Evolutionary conservation across 208 protist genomes (phyloP).

Genomic region (Acanthamoeba royreba): DNA sequence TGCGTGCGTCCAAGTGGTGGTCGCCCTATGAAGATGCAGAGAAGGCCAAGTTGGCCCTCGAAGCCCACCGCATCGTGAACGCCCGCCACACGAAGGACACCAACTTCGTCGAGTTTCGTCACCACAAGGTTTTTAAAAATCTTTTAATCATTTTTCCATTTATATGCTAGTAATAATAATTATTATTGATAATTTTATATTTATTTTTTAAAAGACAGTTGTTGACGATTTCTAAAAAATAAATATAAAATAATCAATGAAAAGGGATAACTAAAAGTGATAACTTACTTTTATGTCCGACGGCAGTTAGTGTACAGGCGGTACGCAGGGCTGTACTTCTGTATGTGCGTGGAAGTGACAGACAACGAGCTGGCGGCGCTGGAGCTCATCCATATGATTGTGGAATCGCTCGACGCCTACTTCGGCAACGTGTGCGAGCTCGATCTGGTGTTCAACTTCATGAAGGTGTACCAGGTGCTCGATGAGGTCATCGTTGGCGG

Average conservation of each 20-base stretch:
- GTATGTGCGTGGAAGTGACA: constrained; percentile 93
- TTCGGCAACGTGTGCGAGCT: constrained; percentile 99
- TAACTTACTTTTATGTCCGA: too few relatives aligned
- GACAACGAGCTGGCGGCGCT: constrained; percentile 98
- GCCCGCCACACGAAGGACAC: constrained; percentile 85
- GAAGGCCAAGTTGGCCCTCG: constrained; percentile 91
- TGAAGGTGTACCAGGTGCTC: constrained; percentile 91
- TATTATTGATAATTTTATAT: too few relatives aligned
- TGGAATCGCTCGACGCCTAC: constrained; percentile 97
- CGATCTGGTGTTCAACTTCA: constrained; percentile 99
- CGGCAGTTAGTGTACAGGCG: constrained; percentile 89
- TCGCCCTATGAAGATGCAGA: constrained; percentile 87
- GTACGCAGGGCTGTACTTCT: constrained; percentile 99
- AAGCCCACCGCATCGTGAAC: constrained; percentile 95
- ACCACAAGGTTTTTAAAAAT: constrained; percentile 90
- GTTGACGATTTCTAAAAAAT: too few relatives aligned
- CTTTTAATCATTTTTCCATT: too few relatives aligned
- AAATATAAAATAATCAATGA: too few relatives aligned
- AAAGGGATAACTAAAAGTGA: too few relatives aligned
- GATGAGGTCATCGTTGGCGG: constrained; percentile 98
- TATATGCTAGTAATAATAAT: too few relatives aligned
- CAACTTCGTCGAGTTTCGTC: constrained; percentile 92
- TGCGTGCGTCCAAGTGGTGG: constrained; percentile 98
- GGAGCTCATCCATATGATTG: constrained; percentile 75
- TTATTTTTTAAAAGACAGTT: too few relatives aligned